These are phyloP conservation scores for Alnus glutinosa DNA, from an alignment of 306 rosid species.

Conservation along the genomic window DNA sequence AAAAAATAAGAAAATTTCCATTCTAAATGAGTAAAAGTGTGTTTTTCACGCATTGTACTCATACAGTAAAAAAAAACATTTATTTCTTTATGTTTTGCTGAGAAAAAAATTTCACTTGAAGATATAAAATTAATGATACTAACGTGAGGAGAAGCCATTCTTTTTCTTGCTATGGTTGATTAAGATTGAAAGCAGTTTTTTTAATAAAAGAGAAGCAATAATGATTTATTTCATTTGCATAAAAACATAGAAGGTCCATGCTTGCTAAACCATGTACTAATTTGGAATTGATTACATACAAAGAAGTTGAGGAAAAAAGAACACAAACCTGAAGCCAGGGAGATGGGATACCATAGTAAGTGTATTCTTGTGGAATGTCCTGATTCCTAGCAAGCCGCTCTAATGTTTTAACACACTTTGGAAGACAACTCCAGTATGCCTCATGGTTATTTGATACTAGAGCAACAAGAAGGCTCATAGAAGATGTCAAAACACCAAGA, in stretches of 20 bases:
- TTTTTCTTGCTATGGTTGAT: background rate
- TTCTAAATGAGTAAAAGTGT: background rate
- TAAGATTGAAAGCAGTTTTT: background rate
- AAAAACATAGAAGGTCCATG: background rate
- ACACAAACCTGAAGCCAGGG: constrained; percentile 99
- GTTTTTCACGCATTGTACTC: background rate
- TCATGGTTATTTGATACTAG: constrained; percentile 87
- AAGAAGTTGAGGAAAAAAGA: constrained; percentile 17
- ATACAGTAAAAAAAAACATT: background rate
- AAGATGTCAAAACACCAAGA: constrained; percentile 96
- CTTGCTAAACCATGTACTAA: background rate
- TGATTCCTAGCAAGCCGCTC: constrained; percentile 98
- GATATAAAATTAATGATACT: background rate
- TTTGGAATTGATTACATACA: constrained; percentile 22
- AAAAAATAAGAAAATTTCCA: background rate
- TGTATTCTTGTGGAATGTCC: constrained; percentile 97
- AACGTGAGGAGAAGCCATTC: background rate
- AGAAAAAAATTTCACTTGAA: background rate
- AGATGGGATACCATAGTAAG: constrained; percentile 99
- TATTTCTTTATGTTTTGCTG: background rate
- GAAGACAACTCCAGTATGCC: constrained; percentile 96
- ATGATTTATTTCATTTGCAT: background rate
- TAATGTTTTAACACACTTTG: constrained; percentile 87
- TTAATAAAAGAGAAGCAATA: no score
- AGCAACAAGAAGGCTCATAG: constrained; percentile 98